A percentile compares a stretch with the other conserved stretches of the same genome.
Evolutionary conservation across 768 basidiomycete species (phyloP).

Genomic region (Suillus weaverae): DNA sequence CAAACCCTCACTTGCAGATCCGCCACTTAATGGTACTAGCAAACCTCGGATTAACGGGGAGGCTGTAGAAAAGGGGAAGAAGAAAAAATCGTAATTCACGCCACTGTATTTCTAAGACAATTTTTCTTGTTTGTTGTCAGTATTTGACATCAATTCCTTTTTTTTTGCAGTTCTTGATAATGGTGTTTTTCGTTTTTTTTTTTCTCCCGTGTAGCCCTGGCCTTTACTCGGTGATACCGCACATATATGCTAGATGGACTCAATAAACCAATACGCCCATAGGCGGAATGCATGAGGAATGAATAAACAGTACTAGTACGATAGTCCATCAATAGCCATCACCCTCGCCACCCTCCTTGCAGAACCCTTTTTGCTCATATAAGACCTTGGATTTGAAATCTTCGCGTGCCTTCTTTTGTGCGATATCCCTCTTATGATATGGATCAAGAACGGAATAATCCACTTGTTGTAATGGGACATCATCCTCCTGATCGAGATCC

Average conservation of each 20-base stretch:
- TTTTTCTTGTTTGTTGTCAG: slow-evolving; percentile 18
- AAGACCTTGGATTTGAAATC: slow-evolving; percentile 81
- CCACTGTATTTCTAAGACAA: slow-evolving; percentile 27
- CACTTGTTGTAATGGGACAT: slow-evolving; percentile 73
- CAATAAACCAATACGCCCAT: slow-evolving; percentile 5
- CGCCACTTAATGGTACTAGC: slow-evolving; percentile 47
- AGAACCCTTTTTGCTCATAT: slow-evolving; percentile 85
- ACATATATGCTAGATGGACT: slow-evolving; percentile 7
- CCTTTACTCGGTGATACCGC: slow-evolving; percentile 8
- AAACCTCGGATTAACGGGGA: slow-evolving; percentile 46
- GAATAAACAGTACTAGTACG: slow-evolving; percentile 16
- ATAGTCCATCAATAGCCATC: slow-evolving; percentile 73
- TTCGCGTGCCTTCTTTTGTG: slow-evolving; percentile 76
- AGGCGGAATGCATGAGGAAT: slow-evolving; percentile 7
- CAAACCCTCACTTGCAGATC: slow-evolving; percentile 35
- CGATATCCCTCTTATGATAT: slow-evolving; percentile 72
- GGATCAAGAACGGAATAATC: slow-evolving; percentile 69
- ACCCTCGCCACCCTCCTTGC: slow-evolving; percentile 93
- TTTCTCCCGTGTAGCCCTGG: slow-evolving; percentile 18
- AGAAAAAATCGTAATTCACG: slow-evolving; percentile 42
- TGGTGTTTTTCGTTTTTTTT: slow-evolving; percentile 6
- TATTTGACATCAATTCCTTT: slow-evolving; percentile 13
- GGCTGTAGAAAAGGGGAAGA: slow-evolving; percentile 56
- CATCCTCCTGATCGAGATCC: slow-evolving; percentile 94
- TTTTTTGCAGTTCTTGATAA: slow-evolving; percentile 13